phyloP scores from a whole-genome alignment of 805 yeast species.

The Kregervanrija delftensis region DNA sequence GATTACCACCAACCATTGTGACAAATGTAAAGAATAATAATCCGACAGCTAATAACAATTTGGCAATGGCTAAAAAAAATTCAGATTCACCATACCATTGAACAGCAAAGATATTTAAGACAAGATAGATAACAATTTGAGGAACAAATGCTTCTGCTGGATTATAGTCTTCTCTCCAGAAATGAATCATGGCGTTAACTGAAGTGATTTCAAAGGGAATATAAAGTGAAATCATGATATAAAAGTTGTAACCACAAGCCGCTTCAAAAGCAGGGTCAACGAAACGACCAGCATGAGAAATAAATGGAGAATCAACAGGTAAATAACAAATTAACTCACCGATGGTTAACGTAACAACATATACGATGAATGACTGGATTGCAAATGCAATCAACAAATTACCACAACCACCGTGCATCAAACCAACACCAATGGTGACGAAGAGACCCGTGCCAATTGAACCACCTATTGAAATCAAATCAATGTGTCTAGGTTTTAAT shows the following conservation, averaged over 20 bases:
- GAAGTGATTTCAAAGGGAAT: constrained; percentile 80
- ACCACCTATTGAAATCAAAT: constrained; percentile 65
- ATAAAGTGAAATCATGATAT: constrained; percentile 64
- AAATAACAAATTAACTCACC: constrained; percentile 74
- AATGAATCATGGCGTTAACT: constrained; percentile 70
- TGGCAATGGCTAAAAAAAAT: constrained; percentile 69
- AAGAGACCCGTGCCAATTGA: constrained; percentile 37
- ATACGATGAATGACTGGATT: constrained; percentile 64
- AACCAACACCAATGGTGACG: constrained; percentile 31
- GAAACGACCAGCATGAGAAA: constrained; percentile 64
- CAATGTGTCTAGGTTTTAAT: constrained; percentile 62
- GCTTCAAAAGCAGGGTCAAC: constrained; percentile 67
- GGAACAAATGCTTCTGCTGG: constrained; percentile 63
- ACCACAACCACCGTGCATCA: constrained; percentile 52
- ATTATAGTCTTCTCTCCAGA: constrained; percentile 68
- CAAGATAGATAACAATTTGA: constrained; percentile 53
- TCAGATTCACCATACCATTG: constrained; percentile 72
- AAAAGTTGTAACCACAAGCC: constrained; percentile 73
- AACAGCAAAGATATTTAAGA: constrained; percentile 67
- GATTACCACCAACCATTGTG: constrained; percentile 42
- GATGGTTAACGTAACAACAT: constrained; percentile 56
- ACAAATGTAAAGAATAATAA: constrained; percentile 34
- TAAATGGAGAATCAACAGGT: constrained; percentile 71
- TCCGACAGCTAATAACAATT: constrained; percentile 41
- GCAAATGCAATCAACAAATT: constrained; percentile 54